A percentile compares a stretch with the other conserved stretches of the same genome.
Evolutionary conservation across 1,139 yeast genomes (phyloP).

Genomic region (Candida sp.): DNA sequence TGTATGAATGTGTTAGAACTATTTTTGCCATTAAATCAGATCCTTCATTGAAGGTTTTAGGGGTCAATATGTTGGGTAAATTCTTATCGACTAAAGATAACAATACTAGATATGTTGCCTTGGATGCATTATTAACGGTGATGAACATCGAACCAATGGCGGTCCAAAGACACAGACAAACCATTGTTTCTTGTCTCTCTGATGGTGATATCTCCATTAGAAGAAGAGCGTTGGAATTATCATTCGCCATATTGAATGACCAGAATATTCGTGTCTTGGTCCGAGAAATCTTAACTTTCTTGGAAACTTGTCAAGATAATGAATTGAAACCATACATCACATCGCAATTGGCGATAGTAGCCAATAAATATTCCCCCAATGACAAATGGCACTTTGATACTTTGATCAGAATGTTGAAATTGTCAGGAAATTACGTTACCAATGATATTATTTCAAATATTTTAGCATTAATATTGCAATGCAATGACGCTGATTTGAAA

Average conservation of each 20-base stretch:
- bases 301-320: slow-evolving; percentile 61
- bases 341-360: slow-evolving; percentile 67
- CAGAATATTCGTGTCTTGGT: slow-evolving; percentile 79
- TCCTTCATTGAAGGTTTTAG: slow-evolving; percentile 80
- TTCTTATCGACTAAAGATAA: slow-evolving; percentile 82
- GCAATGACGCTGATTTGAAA: slow-evolving; percentile 52
- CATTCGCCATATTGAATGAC: slow-evolving; percentile 85
- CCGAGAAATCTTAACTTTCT: slow-evolving; percentile 72
- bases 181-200: slow-evolving; percentile 78
- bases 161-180: slow-evolving; percentile 88
- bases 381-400: slow-evolving; percentile 88
- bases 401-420: slow-evolving; percentile 64
- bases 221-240: slow-evolving; percentile 86
- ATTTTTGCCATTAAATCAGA: slow-evolving; percentile 79
- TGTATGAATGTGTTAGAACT: slow-evolving; percentile 87
- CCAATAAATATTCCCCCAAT: slow-evolving; percentile 71
- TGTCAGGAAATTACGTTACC: slow-evolving; percentile 73
- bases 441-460: slow-evolving; percentile 75
- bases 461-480: slow-evolving; percentile 68
- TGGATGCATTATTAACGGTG: slow-evolving; percentile 80
- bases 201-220: slow-evolving; percentile 93
- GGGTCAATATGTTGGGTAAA: slow-evolving; percentile 86
- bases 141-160: slow-evolving; percentile 87
- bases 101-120: slow-evolving; percentile 90
- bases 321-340: slow-evolving; percentile 72